Percentiles rank a stretch among this genome's conserved stretches.
These are phyloP conservation scores for Paxillus involutus DNA, from an alignment of 768 basidiomycete species.

Conservation along the genomic window DNA sequence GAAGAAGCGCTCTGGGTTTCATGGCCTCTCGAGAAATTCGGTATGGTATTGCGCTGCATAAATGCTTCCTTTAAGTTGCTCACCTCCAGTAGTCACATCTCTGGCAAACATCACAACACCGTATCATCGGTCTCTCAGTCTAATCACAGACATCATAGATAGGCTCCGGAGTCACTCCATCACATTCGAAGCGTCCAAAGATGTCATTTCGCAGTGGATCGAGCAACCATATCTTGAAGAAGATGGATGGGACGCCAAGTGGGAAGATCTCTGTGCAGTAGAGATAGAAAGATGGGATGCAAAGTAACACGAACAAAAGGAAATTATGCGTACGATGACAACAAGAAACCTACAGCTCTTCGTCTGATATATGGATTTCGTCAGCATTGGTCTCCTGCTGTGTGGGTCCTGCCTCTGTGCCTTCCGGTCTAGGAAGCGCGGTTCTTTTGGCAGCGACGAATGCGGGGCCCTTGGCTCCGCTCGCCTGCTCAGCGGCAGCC, in stretches of 20 bases:
- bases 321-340: slow-evolving; percentile 11
- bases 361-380: slow-evolving; percentile 88
- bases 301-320: slow-evolving; percentile 23
- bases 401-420: slow-evolving; percentile 31
- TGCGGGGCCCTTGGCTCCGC: slow-evolving; percentile 54
- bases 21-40: slow-evolving; percentile 80
- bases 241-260: slow-evolving; percentile 64
- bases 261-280: slow-evolving; percentile 78
- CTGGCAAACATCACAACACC: slow-evolving; percentile 56
- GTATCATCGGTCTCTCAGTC: slow-evolving; percentile 65
- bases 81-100: slow-evolving; percentile 45
- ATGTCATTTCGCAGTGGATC: slow-evolving; percentile 63
- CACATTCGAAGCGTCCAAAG: slow-evolving; percentile 68
- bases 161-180: slow-evolving; percentile 62
- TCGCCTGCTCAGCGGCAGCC: slow-evolving; percentile 78
- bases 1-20: slow-evolving; percentile 79
- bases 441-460: slow-evolving; percentile 79
- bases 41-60: slow-evolving; percentile 36
- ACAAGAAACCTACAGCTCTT: slow-evolving; percentile 48
- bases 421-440: slow-evolving; percentile 40
- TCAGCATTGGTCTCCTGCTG: slow-evolving; percentile 56
- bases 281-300: slow-evolving; percentile 74
- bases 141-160: slow-evolving; percentile 56
- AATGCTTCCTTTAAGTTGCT: neutral
- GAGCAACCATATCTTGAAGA: slow-evolving; percentile 69